Base-by-base conservation (phyloP, 2,329 filamentous ascomycete species). In the Podosphaera xanthii region DNA sequence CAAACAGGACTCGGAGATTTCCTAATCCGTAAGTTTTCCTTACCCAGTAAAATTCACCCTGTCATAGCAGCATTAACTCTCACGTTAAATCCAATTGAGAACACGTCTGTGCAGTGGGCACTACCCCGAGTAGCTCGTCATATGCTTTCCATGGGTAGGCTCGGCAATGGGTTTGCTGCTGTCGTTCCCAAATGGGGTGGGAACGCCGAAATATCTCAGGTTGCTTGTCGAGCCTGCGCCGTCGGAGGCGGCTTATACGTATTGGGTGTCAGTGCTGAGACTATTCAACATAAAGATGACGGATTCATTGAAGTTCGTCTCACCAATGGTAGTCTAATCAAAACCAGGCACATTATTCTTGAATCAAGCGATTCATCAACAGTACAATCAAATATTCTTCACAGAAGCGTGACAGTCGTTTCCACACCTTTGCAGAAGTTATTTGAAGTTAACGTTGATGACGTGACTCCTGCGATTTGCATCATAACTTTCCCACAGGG, bases 151-250 rank as follows among this genome's bases (percentile, higher is more conserved):
- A 90, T 94, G 71, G 90, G 91, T 6, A 74, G 87, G 3, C 91
- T 96, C 65, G 91, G 91, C 0, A 79, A 86, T 55, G 89, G 91
- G 8, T 97, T 97, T 69, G 87, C 87, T 58, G 87, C 88, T 54
- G 81, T 98, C 10, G 80, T 94, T 64, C 84, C 90, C 31, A 96
- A 95, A 75, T 98, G 89, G 84, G 91, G 91, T 54, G 89, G 91
- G 35, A 76, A 86, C 54, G 85, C 88, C 38, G 91, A 98, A 71
- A 81, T 97, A 61, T 82, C 86, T 36, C 91, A 98, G 73, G 89
- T 95, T 33, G 87, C 83, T 3, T 97, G 92, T 69, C 85, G 91
- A 64, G 88, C 91, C 46, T 83, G 84, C 62, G 91, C 91, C 30
- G 92, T 98, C 5, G 91, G 91, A 42, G 92, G 92, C 55, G 87